Percentiles rank a stretch among this genome's conserved stretches.
Evolutionary conservation across 176 grass and related monocot genomes (phyloP).

Genomic region (Avena atlantica): DNA sequence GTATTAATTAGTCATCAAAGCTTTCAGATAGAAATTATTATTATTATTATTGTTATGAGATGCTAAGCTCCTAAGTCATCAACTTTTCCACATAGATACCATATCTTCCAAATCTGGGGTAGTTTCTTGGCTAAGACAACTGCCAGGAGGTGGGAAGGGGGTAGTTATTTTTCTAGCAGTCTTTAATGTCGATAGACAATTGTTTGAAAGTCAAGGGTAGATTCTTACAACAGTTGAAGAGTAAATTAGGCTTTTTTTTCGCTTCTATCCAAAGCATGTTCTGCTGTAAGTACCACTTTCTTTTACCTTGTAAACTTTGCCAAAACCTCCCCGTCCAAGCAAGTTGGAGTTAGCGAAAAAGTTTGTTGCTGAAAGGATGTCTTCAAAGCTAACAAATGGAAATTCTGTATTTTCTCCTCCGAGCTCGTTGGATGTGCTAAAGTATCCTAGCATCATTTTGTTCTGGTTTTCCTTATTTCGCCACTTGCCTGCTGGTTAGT

Average conservation of each 20-base stretch:
- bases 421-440: not conserved
- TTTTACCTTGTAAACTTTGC: conserved; percentile 54
- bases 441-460: not conserved
- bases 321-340: conserved; percentile 54
- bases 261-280: not conserved
- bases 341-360: conserved; percentile 47
- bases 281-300: not conserved
- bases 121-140: too few relatives aligned
- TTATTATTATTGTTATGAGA: too few relatives aligned
- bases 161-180: too few relatives aligned
- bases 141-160: too few relatives aligned
- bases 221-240: too few relatives aligned
- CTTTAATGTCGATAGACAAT: too few relatives aligned
- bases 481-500: not conserved
- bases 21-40: not conserved
- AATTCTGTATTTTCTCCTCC: not conserved
- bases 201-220: too few relatives aligned
- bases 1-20: not conserved
- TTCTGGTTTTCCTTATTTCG: not conserved
- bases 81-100: too few relatives aligned
- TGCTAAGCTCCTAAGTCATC: too few relatives aligned
- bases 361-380: conserved; percentile 36
- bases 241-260: not conserved
- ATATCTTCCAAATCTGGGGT: too few relatives aligned
- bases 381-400: conserved; percentile 34